phyloP scores from a whole-genome alignment of 2,329 filamentous ascomycete genomes.

The Fusarium sp. region DNA sequence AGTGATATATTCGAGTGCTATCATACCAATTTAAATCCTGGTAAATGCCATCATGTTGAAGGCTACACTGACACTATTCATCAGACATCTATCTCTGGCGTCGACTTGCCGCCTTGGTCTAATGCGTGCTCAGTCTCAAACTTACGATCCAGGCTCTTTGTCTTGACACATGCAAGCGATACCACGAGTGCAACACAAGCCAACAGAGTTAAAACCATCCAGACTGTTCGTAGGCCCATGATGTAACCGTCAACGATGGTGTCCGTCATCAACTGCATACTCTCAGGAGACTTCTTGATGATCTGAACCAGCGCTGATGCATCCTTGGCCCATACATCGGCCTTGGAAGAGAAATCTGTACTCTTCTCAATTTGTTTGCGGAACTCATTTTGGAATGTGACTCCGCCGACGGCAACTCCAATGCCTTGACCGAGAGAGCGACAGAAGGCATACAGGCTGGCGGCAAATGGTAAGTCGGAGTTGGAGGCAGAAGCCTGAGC shows the following conservation, averaged over 20 bases:
- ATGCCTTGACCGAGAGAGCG: constrained; percentile 71
- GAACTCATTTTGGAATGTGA: constrained; percentile 77
- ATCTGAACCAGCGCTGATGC: constrained; percentile 67
- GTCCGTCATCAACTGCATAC: constrained; percentile 36
- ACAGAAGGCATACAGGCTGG: constrained; percentile 73
- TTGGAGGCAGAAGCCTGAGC: constrained; percentile 64
- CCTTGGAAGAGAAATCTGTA: constrained; percentile 57
- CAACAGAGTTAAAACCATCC: constrained; percentile 49
- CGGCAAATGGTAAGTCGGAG: constrained; percentile 60
- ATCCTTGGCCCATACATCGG: constrained; percentile 64
- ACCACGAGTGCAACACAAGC: constrained; percentile 40
- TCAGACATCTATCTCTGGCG: constrained; percentile 21
- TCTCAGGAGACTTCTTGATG: constrained; percentile 55
- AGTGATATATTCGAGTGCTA: neutral
- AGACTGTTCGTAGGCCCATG: constrained; percentile 50
- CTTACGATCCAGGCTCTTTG: constrained; percentile 40
- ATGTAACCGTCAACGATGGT: constrained; percentile 50
- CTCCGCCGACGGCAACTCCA: constrained; percentile 74
- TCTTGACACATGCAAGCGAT: constrained; percentile 30
- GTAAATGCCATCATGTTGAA: neutral
- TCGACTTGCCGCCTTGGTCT: constrained; percentile 2
- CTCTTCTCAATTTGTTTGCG: constrained; percentile 61
- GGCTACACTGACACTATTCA: neutral
- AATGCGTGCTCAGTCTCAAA: constrained; percentile 41
- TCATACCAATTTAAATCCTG: neutral